Percentiles rank a stretch among this genome's conserved stretches.
Evolutionary conservation across 768 basidiomycete species (phyloP).

Genomic region (Lyophyllum shimeji): DNA sequence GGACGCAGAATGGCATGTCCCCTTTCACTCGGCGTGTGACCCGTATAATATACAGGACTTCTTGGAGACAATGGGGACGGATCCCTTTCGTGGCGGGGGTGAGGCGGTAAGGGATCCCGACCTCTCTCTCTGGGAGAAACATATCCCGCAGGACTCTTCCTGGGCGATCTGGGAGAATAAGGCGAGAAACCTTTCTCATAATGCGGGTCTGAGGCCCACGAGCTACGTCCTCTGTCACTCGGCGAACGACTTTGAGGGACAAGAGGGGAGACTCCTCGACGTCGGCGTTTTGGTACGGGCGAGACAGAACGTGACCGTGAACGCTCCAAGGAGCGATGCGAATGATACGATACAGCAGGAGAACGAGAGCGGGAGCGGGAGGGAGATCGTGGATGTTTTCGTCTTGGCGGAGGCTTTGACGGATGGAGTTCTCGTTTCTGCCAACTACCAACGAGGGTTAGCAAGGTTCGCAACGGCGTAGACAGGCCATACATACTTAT

Average conservation of each 20-base stretch:
- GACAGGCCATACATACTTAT: slow-evolving; percentile 56
- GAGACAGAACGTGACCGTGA: slow-evolving; percentile 63
- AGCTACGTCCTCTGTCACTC: slow-evolving; percentile 41
- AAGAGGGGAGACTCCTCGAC: slow-evolving; percentile 51
- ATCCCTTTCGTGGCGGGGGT: slow-evolving; percentile 19
- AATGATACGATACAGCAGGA: slow-evolving; percentile 64
- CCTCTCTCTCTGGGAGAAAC: slow-evolving; percentile 1
- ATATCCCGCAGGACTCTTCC: background rate
- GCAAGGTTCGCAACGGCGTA: slow-evolving; percentile 3
- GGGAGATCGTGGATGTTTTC: slow-evolving; percentile 46
- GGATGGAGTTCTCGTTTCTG: slow-evolving; percentile 53
- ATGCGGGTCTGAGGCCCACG: slow-evolving; percentile 24
- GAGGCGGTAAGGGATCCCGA: slow-evolving; percentile 1
- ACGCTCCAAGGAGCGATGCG: slow-evolving; percentile 59
- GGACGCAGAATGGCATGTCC: slow-evolving; percentile 15
- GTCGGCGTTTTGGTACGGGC: slow-evolving; percentile 54
- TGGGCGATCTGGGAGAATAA: slow-evolving; percentile 5
- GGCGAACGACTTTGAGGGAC: slow-evolving; percentile 48
- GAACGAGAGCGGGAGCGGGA: slow-evolving; percentile 66
- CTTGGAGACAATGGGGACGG: slow-evolving; percentile 21
- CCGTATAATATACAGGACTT: background rate
- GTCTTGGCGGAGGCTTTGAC: slow-evolving; percentile 36
- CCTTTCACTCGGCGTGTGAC: slow-evolving; percentile 10
- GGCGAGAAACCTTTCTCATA: slow-evolving; percentile 8
- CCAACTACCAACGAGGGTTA: slow-evolving; percentile 48